Base-by-base conservation (phyloP, 257 asterid genomes). In the Craterostigma plantagineum region DNA sequence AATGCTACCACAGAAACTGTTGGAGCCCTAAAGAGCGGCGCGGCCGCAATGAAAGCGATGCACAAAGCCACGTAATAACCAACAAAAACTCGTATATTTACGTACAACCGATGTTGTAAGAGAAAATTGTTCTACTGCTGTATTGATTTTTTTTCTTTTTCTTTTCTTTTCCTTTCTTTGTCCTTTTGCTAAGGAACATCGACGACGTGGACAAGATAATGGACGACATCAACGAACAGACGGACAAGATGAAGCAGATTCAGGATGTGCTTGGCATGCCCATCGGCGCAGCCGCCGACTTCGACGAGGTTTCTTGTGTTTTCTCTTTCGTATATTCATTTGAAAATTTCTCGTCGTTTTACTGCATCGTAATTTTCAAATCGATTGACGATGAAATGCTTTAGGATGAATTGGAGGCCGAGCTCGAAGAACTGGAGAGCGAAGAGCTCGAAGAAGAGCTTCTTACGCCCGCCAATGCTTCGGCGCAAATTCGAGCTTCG, bases 1-100 rank as follows among this genome's bases (percentile, higher is more conserved):
- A 80, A 80, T 62, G 91, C 92, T 58, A 79, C 92, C 34, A 79
- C 92, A 16, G 92, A 79, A 57, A 79, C 92, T 51, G 92, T 79
- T 56, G 92, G 73, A 56, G 92, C 92, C 56, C 63, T 76, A 69
- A 79, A 90, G 62, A 76, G 77, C 36, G 92, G 90, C 56, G 92
- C 90, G 43, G 67, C 92, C 56, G 83, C 92, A 33, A 79, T 79
- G 92, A 79, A 76, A 62, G 84, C 92, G 46, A 79, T 79, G 84
- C 92, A 79, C 62, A 79, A 79, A 64, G 92, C 90, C 16, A 76
- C 81, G 92, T 79, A 62, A 61, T n/a, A n/a, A 90, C 60, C 4
- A 23, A 2, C 2, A 2, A 23, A 23, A 23, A 57, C 16, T n/a
- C 30, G 6, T 6, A 23, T 23, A 2, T n/a, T 23, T 23, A 23